Base-by-base conservation (phyloP, 345 rosid genomes). In the Euclidium syriacum region DNA sequence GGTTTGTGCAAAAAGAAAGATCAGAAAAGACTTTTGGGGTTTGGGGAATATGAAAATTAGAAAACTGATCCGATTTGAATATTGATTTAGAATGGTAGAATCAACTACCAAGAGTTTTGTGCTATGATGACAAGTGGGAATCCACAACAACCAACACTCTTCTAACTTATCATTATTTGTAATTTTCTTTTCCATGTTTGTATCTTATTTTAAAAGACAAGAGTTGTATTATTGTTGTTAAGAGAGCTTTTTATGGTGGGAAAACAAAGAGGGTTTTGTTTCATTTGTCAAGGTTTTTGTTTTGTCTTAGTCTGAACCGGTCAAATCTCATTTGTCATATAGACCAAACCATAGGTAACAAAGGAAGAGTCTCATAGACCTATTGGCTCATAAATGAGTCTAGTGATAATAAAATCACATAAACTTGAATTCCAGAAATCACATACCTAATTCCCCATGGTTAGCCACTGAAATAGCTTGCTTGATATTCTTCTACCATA, bases 401-500 rank as follows among this genome's bases (percentile, higher is more conserved):
- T n/a, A n/a, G n/a, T n/a, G n/a, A n/a, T n/a, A n/a, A n/a, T n/a
- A n/a, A 53, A n/a, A 24, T 4, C 3, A 10, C 7, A 10, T 15
- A 27, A 59, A 19, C 4, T 12, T 4, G 6, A 11, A 63, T 3
- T n/a, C n/a, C n/a, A 53, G 36, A 70, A 44, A 23, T 1, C 24
- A 83, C 76, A 71, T 90, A 97, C 11, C 96, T 85, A 61, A 83
- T 68, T 18, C 95, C 90, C 99, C 87, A 26, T 81, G 79, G 77
- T 70, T 83, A 62, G 83, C 83, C 41, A 79, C 80, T 0, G 87
- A 83, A 70, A 77, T 80, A 49, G 89, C 95, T 75, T 90, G 99
- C 49, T n/a, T 90, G 96, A 76, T 87, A 83, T 62, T 88, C 99
- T 74, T 94, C 99, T 61, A 87, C 95, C 96, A 90, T 86, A 16